Conservation (phyloP, 2,329 filamentous ascomycete species). For the Colletotrichum aenigma region DNA sequence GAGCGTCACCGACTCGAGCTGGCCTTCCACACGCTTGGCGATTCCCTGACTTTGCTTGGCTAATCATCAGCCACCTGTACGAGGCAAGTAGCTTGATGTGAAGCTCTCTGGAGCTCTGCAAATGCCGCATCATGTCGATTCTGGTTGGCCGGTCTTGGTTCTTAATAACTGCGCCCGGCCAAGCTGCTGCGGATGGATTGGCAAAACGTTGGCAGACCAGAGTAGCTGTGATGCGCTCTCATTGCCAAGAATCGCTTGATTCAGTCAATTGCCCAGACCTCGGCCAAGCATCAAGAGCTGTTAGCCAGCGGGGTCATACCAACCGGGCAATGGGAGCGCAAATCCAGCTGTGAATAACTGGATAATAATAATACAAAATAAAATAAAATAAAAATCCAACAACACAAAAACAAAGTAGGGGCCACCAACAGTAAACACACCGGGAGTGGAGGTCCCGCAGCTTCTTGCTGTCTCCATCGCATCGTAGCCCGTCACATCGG, state of each 20-base stretch:
- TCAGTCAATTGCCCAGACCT: not conserved
- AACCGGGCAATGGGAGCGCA: not conserved
- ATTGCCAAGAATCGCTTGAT: not conserved
- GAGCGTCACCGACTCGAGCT: not conserved
- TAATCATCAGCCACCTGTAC: not conserved
- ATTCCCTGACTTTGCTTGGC: not conserved
- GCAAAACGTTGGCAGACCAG: slow-evolving; percentile 7
- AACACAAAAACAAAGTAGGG: not conserved
- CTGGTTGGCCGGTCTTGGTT: not conserved
- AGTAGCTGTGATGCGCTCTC: not conserved
- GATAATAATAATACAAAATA: not conserved
- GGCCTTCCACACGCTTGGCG: not conserved
- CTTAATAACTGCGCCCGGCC: slow-evolving; percentile 5
- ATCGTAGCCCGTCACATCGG: not conserved
- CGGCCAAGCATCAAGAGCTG: not conserved
- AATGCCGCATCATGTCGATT: not conserved
- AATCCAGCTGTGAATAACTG: not conserved
- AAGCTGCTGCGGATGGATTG: slow-evolving; percentile 14
- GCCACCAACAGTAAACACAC: not conserved
- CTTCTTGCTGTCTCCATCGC: not conserved
- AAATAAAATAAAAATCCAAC: not conserved
- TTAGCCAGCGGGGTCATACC: not conserved
- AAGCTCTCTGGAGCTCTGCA: not conserved
- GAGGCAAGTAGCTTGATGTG: not conserved
- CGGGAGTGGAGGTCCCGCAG: not conserved